A percentile compares a stretch with the other conserved stretches of the same genome.
These are phyloP conservation scores for Codiaeum variegatum DNA, from an alignment of 441 rosid genomes.

Conservation along the genomic window DNA sequence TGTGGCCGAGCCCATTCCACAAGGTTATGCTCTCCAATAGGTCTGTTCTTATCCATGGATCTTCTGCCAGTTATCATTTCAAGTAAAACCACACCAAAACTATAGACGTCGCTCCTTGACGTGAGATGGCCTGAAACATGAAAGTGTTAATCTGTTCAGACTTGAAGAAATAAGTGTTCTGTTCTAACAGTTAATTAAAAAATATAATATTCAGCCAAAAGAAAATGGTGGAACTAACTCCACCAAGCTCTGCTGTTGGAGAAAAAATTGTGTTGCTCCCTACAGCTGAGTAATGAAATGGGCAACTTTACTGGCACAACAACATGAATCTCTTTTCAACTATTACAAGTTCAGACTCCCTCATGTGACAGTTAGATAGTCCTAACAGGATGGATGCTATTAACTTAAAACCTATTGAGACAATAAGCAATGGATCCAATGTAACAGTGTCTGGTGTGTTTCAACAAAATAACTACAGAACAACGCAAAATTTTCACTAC, in stretches of 20 bases:
- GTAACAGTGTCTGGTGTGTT: background rate
- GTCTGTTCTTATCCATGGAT: slow-evolving; percentile 90
- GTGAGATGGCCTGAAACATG: slow-evolving; percentile 75
- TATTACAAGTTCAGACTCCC: too few relatives aligned
- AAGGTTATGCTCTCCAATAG: slow-evolving; percentile 82
- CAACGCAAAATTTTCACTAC: background rate
- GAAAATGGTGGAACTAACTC: background rate
- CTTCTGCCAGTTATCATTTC: slow-evolving; percentile 86
- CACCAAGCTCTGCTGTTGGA: background rate
- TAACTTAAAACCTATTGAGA: too few relatives aligned
- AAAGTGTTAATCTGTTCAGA: slow-evolving; percentile 17
- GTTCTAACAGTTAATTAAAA: background rate
- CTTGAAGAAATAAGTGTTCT: background rate
- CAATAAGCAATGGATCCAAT: too few relatives aligned
- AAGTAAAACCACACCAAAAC: slow-evolving; percentile 86
- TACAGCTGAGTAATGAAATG: background rate
- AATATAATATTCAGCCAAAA: background rate
- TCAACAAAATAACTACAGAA: background rate
- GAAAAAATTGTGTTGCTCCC: background rate
- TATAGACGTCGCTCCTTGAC: slow-evolving; percentile 86
- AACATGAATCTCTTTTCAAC: background rate
- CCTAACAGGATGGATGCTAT: too few relatives aligned
- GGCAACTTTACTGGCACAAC: background rate
- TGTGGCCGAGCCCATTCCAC: slow-evolving; percentile 94
- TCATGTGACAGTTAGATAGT: too few relatives aligned